Conservation (phyloP, 2,329 filamentous ascomycete species). For the Mycogone perniciosa region DNA sequence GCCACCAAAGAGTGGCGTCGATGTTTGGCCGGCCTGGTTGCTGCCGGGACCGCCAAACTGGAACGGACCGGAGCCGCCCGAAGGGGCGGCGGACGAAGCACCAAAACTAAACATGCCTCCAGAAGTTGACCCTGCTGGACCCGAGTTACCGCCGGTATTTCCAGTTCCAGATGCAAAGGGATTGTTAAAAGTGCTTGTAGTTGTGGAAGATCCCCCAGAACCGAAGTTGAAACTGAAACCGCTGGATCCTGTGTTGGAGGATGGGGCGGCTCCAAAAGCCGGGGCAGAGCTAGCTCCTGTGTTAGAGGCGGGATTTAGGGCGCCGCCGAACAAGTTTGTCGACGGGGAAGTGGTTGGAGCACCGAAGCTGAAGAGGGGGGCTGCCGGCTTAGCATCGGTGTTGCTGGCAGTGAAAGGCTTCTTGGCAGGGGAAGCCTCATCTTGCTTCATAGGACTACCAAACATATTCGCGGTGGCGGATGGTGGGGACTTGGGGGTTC, state of each 20-base stretch:
- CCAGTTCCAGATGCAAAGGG: constrained; percentile 32
- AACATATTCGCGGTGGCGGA: constrained; percentile 21
- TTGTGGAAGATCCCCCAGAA: constrained; percentile 16
- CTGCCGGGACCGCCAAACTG: constrained; percentile 31
- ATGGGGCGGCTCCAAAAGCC: constrained; percentile 18
- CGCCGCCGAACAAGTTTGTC: constrained; percentile 33
- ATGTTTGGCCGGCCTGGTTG: constrained; percentile 17
- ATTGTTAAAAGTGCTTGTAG: constrained; percentile 31
- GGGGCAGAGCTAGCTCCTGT: constrained; percentile 28
- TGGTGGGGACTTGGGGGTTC: constrained; percentile 29
- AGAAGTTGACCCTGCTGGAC: constrained; percentile 19
- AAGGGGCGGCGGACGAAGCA: constrained; percentile 19
- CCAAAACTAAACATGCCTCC: constrained; percentile 35
- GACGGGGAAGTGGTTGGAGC: constrained; percentile 21
- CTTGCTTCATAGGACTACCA: constrained; percentile 40
- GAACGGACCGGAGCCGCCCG: constrained; percentile 26
- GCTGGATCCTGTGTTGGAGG: constrained; percentile 19
- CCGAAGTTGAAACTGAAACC: constrained; percentile 29
- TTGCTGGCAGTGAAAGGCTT: constrained; percentile 25
- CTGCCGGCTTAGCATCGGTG: constrained; percentile 17
- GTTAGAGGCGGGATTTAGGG: constrained; percentile 19
- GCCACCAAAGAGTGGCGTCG: constrained; percentile 27
- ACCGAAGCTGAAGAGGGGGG: constrained; percentile 32
- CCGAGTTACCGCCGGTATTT: constrained; percentile 19
- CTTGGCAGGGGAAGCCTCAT: constrained; percentile 33